Evolutionary conservation across 192 early-diverging fungal species (phyloP), one percentile per base, ranked within the genome.

Genomic region (Rhizoclosmatium globosum): DNA sequence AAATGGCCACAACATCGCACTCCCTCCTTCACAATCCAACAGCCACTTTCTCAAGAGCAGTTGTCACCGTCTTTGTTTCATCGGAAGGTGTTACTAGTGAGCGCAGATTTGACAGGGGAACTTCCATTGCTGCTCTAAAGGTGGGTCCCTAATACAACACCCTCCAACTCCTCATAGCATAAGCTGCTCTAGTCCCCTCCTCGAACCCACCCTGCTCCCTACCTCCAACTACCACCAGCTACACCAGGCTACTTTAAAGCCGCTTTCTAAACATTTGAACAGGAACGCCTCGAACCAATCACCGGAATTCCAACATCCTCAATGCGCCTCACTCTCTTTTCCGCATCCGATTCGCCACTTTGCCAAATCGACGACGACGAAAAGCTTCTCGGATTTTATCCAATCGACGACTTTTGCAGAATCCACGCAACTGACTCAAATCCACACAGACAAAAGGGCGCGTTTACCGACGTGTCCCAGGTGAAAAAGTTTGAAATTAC

Each of bases 401-500:
- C 96, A 0, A 88, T 95, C 2, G 89, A 91, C 46, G 90, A 99
- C 85, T 96, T 86, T 74, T 93, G 92, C 90, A 86, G 89, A 6
- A 80, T 97, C n/a, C 85, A 90, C 4, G 95, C 94, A 69, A 77
- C 83, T 17, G 92, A 95, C 79, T 78, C 86, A 3, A 94, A 95
- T 76, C 93, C 94, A 42, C 85, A 84, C 57, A 81, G 87, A 15
- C 71, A 84, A 58, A 87, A 84, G 64, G 90, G 93, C 48, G 92
- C 95, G 78, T 98, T 86, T 83, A 94, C 89, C 48, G 97, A 99
- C 84, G 83, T 94, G 2, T 94, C 94, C 4, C 87, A 93, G 60
- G 98, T 99, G 23, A 89, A 98, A 76, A 99, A 99, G 83, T 96
- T 93, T 81, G 96, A 96, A 79, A 89, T 99, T 57, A 81, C 89